Base-by-base conservation (phyloP, 2,329 filamentous ascomycete genomes). In the Fusarium ambrosium region DNA sequence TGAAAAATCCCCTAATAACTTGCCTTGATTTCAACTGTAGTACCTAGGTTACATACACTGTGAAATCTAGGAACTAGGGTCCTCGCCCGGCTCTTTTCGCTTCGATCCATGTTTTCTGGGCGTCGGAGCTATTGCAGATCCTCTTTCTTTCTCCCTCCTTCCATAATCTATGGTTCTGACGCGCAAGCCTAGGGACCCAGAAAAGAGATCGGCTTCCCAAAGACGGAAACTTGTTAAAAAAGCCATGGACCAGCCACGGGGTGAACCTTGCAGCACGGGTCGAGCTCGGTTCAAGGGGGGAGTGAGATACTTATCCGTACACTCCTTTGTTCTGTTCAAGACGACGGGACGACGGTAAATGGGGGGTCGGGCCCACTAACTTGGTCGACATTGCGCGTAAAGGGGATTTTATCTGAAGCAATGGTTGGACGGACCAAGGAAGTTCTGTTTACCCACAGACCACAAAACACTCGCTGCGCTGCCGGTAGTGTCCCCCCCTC, bases 201-300 rank as follows among this genome's bases (percentile, higher is more conserved):
- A 60, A 43, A 43, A 32, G 43, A 41, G 41, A 62, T 62, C 59
- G 41, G 39, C 39, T 48, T 48, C 22, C 27, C 59, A 29, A 62
- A 53, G 27, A 53, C 48, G 58, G 27, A 39, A 61, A 43, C 18
- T 53, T 29, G 48, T 16, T 41, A 41, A 43, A 43, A 39, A 29
- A 45, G 36, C 24, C 58, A 41, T 60, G 55, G 18, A 22, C 55
- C 39, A 61, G 59, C 59, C 59, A 62, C 29, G n/a, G 39, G 11
- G 27, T 32, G 20, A 29, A 48, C 59, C 59, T 62, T 62, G 59
- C 41, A 48, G 59, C 59, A 39, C 59, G 59, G 59, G 45, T 62
- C 36, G 41, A 59, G 48, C 22, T 24, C 22, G 22, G 22, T 24
- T 24, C 22, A 24, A 24, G 24, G 48, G 10, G 58, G 56, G 37